phyloP scores from a whole-genome alignment of 129 eudicot species.

The Solidago caesia region DNA sequence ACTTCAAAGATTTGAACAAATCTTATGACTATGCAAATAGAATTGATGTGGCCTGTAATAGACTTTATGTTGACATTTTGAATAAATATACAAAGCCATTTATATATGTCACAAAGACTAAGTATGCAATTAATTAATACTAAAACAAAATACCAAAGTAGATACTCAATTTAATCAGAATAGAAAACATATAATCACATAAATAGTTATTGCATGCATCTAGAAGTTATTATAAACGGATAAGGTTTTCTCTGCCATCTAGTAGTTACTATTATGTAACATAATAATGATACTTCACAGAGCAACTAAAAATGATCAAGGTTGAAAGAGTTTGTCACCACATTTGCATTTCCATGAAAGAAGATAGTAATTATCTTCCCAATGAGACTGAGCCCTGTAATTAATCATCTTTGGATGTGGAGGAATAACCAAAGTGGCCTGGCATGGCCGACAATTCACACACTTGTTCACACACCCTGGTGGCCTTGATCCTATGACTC shows the following conservation, averaged over 20 bases:
- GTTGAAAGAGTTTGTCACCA: conserved; percentile 78
- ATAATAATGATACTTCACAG: not conserved
- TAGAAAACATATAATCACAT: conserved; percentile 15
- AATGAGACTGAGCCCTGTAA: conserved; percentile 27
- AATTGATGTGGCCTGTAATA: not conserved
- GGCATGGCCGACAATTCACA: conserved; percentile 68
- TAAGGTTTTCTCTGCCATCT: not conserved
- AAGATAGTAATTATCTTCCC: conserved; percentile 82
- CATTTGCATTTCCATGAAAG: conserved; percentile 95
- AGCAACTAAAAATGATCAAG: conserved; percentile 31
- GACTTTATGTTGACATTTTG: not conserved
- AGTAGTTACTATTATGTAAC: not conserved
- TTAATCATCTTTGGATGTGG: conserved; percentile 36
- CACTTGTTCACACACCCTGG: conserved; percentile 72
- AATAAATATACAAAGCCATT: not conserved
- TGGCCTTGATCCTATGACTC: conserved; percentile 65
- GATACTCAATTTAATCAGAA: conserved; percentile 13
- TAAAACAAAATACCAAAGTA: conserved; percentile 11
- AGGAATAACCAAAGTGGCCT: conserved; percentile 69
- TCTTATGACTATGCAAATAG: not conserved
- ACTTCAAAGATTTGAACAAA: not conserved
- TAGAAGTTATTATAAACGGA: not conserved
- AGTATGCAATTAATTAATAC: not conserved
- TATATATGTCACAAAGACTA: not conserved
- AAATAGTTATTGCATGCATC: conserved; percentile 17